Conservation (phyloP, 2,329 filamentous ascomycete genomes). For the Claviceps spartinae region DNA sequence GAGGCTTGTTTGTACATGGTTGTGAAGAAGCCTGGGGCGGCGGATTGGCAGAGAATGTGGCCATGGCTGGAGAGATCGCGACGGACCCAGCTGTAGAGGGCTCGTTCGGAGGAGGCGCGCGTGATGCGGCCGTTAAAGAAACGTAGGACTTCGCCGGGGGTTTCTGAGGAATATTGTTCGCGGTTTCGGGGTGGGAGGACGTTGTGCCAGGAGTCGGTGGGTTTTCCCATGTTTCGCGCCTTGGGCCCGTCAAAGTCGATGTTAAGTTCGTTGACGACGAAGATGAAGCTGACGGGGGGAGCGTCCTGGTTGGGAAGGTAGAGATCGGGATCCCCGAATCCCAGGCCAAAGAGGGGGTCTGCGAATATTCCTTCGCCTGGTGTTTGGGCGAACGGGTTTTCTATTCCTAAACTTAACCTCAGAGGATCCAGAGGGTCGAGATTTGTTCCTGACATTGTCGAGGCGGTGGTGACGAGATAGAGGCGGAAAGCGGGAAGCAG, state of each 20-base stretch:
- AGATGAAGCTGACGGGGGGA: conserved; percentile 20
- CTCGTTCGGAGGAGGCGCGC: conserved; percentile 8
- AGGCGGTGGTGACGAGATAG: too few species aligned
- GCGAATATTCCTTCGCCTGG: not conserved
- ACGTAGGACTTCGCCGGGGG: conserved; percentile 21
- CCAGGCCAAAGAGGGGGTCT: not conserved
- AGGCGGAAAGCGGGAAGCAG: too few species aligned
- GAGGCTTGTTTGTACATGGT: conserved; percentile 14
- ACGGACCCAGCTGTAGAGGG: conserved; percentile 10
- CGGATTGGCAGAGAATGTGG: not conserved
- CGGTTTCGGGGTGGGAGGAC: conserved; percentile 15
- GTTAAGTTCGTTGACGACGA: conserved; percentile 24
- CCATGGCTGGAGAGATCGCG: not conserved
- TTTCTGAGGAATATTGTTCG: conserved; percentile 15
- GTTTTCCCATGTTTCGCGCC: conserved; percentile 2
- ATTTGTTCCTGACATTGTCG: not conserved
- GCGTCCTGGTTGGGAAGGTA: not conserved
- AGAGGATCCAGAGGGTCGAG: not conserved
- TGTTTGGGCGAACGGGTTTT: not conserved
- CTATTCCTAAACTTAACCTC: not conserved
- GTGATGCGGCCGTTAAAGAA: conserved; percentile 19
- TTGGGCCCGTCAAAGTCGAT: conserved; percentile 7
- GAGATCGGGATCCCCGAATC: not conserved
- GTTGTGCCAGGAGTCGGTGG: conserved; percentile 16
- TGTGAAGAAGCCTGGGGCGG: not conserved